These are phyloP conservation scores for Cavenderia fasciculata DNA, from an alignment of 78 protist species.

Conservation along the genomic window DNA sequence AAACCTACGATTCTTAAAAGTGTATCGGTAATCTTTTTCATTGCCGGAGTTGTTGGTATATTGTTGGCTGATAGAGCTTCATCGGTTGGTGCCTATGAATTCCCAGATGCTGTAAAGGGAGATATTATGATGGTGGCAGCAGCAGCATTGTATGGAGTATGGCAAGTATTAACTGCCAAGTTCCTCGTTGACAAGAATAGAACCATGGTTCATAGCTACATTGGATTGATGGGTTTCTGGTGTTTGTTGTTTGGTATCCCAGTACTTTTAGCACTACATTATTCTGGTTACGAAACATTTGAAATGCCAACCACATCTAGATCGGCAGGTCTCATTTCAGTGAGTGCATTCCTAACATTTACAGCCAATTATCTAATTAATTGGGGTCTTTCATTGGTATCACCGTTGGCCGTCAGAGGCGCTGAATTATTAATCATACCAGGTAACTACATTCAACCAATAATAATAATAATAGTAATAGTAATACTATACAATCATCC, in stretches of 20 bases:
- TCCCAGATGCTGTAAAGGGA: constrained; percentile 13
- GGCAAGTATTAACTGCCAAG: constrained; percentile 10
- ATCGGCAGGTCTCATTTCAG: neutral
- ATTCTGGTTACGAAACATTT: neutral
- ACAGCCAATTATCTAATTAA: neutral
- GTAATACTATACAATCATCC: no score
- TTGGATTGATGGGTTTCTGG: neutral
- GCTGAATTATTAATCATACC: constrained; percentile 25
- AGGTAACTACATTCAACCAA: no score
- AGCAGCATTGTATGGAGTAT: constrained; percentile 10
- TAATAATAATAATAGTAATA: no score
- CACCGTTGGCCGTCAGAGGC: constrained; percentile 5
- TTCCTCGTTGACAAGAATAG: neutral
- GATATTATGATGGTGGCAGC: constrained; percentile 11
- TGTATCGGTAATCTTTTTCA: neutral
- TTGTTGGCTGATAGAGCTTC: neutral
- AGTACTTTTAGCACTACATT: neutral
- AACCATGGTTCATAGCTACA: neutral
- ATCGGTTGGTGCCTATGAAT: neutral
- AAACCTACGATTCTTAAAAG: constrained; percentile 5
- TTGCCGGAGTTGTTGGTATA: constrained; percentile 15
- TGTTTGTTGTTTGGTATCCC: neutral
- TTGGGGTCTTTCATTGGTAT: constrained; percentile 5
- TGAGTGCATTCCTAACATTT: neutral
- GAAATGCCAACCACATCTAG: no score